Conservation (phyloP, 139 green algal genomes). For the Gonium pectorale region DNA sequence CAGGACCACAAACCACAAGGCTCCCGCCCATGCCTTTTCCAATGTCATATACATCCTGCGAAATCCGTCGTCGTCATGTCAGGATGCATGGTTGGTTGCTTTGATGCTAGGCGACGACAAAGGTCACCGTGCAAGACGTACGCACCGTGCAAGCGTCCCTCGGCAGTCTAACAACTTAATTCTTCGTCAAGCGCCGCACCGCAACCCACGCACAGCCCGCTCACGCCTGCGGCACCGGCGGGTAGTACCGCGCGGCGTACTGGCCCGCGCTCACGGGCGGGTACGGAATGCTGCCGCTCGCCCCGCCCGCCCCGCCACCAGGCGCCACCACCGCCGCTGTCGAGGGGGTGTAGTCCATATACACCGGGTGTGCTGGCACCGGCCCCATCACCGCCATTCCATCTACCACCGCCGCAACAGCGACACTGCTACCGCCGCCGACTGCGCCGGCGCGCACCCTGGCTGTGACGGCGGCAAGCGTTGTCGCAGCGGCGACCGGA, state of each 20-base stretch:
- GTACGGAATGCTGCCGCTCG: not conserved
- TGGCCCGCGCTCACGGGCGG: not conserved
- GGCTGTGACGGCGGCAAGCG: not conserved
- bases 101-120: not conserved
- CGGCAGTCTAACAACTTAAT: no score
- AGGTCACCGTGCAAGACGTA: no score
- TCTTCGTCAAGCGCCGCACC: no score
- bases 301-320: no score
- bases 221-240: not conserved
- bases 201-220: no score
- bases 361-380: not conserved
- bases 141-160: no score
- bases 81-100: no score
- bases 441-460: not conserved
- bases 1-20: no score
- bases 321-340: not conserved
- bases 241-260: conserved; percentile 20
- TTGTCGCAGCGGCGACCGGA: not conserved
- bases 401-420: not conserved
- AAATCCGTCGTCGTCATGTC: no score
- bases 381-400: not conserved
- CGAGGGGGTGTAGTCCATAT: conserved; percentile 9
- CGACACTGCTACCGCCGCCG: not conserved
- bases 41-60: no score
- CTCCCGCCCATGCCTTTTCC: no score